phyloP scores from a whole-genome alignment of 192 early-diverging fungal species.

The Umbelopsis sp. region DNA sequence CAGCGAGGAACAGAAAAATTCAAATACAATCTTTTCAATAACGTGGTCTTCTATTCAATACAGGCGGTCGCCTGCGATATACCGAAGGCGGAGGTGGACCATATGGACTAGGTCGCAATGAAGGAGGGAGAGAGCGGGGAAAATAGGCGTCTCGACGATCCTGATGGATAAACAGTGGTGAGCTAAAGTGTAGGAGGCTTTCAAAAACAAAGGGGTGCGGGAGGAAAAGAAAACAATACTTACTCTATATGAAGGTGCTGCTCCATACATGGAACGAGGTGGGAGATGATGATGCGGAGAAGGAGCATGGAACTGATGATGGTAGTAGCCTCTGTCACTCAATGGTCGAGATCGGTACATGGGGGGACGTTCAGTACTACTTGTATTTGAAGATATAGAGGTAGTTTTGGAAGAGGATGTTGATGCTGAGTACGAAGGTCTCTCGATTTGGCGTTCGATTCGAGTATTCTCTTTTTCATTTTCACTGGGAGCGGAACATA shows the following conservation, averaged over 20 bases:
- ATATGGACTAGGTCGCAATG: slow-evolving; percentile 5
- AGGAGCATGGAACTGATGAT: neutral
- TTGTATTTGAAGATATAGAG: neutral
- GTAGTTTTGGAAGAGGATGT: neutral
- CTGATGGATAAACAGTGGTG: neutral
- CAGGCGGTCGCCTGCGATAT: slow-evolving; percentile 1
- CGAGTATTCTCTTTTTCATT: slow-evolving; percentile 12
- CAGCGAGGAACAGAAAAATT: neutral
- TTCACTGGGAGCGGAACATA: neutral
- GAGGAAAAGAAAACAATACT: neutral
- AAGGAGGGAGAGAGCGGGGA: slow-evolving; percentile 1
- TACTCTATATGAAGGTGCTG: neutral
- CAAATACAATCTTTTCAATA: neutral
- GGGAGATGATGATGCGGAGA: neutral
- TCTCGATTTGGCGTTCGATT: neutral
- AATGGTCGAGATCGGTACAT: slow-evolving; percentile 7
- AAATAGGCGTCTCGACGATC: neutral
- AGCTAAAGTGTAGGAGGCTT: neutral
- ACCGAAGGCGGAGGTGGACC: neutral
- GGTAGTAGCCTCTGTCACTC: slow-evolving; percentile 13
- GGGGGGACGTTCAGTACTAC: neutral
- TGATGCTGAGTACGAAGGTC: neutral
- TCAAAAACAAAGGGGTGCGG: neutral
- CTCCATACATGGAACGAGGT: neutral
- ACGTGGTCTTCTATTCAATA: neutral